Percentiles rank a stretch among this genome's conserved stretches.
These are phyloP conservation scores for Mangifera indica DNA, from an alignment of 345 rosid species.

Conservation along the genomic window DNA sequence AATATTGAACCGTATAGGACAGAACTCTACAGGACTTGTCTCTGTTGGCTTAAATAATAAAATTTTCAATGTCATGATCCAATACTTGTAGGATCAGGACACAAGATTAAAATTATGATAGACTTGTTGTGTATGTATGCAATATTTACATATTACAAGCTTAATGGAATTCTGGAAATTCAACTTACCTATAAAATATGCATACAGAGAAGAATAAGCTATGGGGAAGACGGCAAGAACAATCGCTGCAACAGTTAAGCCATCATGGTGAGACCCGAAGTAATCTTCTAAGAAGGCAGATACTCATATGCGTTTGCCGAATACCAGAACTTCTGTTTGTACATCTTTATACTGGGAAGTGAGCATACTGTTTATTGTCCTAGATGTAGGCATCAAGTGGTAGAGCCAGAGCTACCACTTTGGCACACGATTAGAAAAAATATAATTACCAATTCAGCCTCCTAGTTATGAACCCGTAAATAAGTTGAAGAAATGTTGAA, in stretches of 20 bases:
- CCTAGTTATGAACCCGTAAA: neutral
- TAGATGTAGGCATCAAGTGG: neutral
- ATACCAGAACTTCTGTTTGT: neutral
- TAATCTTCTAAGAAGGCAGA: neutral
- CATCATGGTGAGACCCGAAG: neutral
- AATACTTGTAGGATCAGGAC: neutral
- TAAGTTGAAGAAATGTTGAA: no score
- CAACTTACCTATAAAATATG: neutral
- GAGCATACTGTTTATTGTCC: neutral
- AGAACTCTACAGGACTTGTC: neutral
- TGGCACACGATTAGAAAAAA: neutral
- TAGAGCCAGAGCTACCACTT: neutral
- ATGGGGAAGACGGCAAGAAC: neutral
- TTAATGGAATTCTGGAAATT: neutral
- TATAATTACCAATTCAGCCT: neutral
- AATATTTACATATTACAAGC: neutral
- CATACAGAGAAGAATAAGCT: neutral
- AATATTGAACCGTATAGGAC: no score
- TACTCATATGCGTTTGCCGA: neutral
- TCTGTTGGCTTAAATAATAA: no score
- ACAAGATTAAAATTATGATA: neutral
- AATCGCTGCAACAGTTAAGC: neutral
- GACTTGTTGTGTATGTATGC: neutral
- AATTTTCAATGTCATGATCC: no score
- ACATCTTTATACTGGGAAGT: neutral